Evolutionary conservation across 768 basidiomycete genomes (phyloP).

Genomic region (Rhodotorula toruloides): DNA sequence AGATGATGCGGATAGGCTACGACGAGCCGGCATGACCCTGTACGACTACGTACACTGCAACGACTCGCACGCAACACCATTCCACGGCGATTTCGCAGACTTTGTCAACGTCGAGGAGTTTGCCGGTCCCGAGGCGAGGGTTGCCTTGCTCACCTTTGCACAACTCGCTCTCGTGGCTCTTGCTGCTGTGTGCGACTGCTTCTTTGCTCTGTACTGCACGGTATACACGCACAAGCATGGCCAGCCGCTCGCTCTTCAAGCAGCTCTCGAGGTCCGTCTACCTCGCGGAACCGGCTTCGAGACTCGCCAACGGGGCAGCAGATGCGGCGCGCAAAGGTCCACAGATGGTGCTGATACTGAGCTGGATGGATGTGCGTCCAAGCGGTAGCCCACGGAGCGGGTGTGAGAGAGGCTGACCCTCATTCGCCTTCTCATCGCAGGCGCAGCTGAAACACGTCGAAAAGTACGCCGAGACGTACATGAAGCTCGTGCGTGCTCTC

Average conservation of each 20-base stretch:
- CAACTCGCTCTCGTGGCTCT: too few species aligned
- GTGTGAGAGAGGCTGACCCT: background rate
- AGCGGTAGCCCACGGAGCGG: background rate
- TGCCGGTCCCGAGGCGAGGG: too few species aligned
- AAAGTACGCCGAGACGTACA: slow-evolving; percentile 17
- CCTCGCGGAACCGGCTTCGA: slow-evolving; percentile 1
- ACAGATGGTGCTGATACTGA: background rate
- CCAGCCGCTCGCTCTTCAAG: background rate
- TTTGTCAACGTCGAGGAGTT: too few species aligned
- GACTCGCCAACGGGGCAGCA: background rate
- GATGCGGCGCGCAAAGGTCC: background rate
- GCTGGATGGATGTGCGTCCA: slow-evolving; percentile 6
- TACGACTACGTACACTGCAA: too few species aligned
- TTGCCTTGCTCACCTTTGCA: too few species aligned
- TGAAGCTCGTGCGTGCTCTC: background rate
- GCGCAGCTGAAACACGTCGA: slow-evolving; percentile 27
- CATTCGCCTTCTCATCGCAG: background rate
- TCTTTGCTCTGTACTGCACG: too few species aligned
- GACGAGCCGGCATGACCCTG: too few species aligned
- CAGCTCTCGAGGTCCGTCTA: slow-evolving; percentile 17
- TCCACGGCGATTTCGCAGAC: too few species aligned
- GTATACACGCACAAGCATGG: too few species aligned
- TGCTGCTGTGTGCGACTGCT: too few species aligned
- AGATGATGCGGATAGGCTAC: slow-evolving; percentile 21
- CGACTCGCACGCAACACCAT: too few species aligned